These are phyloP conservation scores for Porphyrellus sp. DNA, from an alignment of 1,284 basidiomycete species.

Conservation along the genomic window DNA sequence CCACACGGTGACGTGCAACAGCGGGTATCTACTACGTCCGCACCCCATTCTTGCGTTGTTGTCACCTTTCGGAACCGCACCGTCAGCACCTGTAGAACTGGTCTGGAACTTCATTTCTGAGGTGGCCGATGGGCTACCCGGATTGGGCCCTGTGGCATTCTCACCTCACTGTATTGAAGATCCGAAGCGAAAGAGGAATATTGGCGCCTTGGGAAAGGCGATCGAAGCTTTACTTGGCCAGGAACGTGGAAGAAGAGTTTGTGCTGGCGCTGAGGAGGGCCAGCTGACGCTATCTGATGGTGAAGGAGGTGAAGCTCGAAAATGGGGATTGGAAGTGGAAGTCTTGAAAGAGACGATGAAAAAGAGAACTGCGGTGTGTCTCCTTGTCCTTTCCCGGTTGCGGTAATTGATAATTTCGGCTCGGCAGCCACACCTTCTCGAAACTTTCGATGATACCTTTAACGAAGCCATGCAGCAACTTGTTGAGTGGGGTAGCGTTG, in stretches of 20 bases:
- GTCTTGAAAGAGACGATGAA: constrained; percentile 54
- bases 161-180: constrained; percentile 83
- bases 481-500: constrained; percentile 76
- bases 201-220: constrained; percentile 73
- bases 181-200: constrained; percentile 73
- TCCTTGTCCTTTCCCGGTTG: constrained; percentile 6
- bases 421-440: constrained; percentile 48
- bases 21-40: constrained; percentile 69
- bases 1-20: constrained; percentile 64
- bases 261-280: constrained; percentile 49
- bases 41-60: constrained; percentile 52
- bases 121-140: constrained; percentile 70
- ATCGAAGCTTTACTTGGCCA: constrained; percentile 69
- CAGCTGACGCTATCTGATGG: constrained; percentile 35
- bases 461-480: constrained; percentile 82
- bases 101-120: constrained; percentile 47
- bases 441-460: constrained; percentile 68
- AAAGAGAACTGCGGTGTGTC: constrained; percentile 52
- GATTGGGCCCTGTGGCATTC: constrained; percentile 74
- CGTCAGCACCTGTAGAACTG: constrained; percentile 42
- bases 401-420: constrained; percentile 17
- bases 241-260: constrained; percentile 69
- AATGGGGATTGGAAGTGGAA: constrained; percentile 68
- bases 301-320: constrained; percentile 66
- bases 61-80: constrained; percentile 39